Base-by-base conservation (phyloP, 23 red algal genomes). In the Pyropia haitanensis region DNA sequence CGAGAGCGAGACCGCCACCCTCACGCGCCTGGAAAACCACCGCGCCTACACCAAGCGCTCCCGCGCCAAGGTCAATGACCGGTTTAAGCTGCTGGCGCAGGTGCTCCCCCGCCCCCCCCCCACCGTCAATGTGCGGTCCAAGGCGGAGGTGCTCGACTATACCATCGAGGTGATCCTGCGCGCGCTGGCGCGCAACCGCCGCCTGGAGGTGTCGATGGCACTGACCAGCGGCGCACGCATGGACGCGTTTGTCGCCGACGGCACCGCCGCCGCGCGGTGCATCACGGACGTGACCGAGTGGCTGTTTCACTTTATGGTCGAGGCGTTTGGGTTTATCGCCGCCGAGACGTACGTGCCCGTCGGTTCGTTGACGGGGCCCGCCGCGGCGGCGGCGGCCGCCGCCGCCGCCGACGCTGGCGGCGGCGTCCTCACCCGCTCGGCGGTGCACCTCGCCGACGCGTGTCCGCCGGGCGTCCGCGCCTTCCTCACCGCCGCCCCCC, bases 71-170 rank as follows among this genome's bases (percentile, higher is more conserved):
- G 81, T 87, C 0, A 87, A 87, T 32, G 53, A 70, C 20, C 67
- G 81, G 20, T 87, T 87, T 22, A 72, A 76, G 25, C 71, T 64
- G 53, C 71, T 87, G 60, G 28, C 76, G 49, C 71, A 75, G 27
- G 81, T 72, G 32, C 24, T 87, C 10, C 81, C 81, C 29, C 67
- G 71, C n/a, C 81, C 70, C 8, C 81, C 81, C n/a, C 81, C 81
- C 21, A 71, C 64, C n/a, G 59, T 76, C 44, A 76, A 75, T 51
- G 25, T 58, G 21, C 67, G 81, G 18, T 87, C 81, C 62, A 87
- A 87, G 65, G 81, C 81, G 50, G 70, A 76, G 25, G 76, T 87
- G 55, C 52, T 87, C 62, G 81, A 87, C 44, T 87, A 87, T 44
- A 72, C 81, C 60, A 87, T 72, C 14, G 81, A 87, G 28, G 70